Conservation (phyloP, 768 basidiomycete genomes). For the Termitomyces sp. region DNA sequence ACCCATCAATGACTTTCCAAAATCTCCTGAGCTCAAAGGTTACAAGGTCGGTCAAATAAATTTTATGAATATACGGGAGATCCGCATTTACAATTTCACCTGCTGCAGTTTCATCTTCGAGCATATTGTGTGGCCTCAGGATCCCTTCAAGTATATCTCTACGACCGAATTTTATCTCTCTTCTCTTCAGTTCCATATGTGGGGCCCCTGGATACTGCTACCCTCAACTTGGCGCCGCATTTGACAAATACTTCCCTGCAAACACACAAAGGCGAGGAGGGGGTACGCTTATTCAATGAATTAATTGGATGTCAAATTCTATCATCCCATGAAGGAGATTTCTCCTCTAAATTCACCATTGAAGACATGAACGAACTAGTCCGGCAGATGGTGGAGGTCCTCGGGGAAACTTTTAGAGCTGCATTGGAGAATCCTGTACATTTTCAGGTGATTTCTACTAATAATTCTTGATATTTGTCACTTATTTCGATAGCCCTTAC, state of each 20-base stretch:
- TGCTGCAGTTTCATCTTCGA: slow-evolving; percentile 83
- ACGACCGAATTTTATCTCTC: slow-evolving; percentile 79
- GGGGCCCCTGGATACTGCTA: slow-evolving; percentile 33
- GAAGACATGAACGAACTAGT: slow-evolving; percentile 45
- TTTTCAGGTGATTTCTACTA: slow-evolving; percentile 61
- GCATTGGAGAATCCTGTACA: slow-evolving; percentile 78
- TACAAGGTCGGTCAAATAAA: slow-evolving; percentile 48
- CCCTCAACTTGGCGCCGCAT: slow-evolving; percentile 65
- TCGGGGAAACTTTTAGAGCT: slow-evolving; percentile 84
- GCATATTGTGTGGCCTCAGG: slow-evolving; percentile 82
- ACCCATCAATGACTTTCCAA: slow-evolving; percentile 20
- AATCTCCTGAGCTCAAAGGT: slow-evolving; percentile 32
- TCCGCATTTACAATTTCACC: background rate
- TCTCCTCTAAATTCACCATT: slow-evolving; percentile 20
- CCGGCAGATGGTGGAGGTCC: slow-evolving; percentile 56
- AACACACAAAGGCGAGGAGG: slow-evolving; percentile 56
- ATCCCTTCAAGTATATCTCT: slow-evolving; percentile 76
- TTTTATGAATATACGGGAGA: background rate
- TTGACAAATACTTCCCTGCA: slow-evolving; percentile 94
- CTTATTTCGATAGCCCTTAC: slow-evolving; percentile 52
- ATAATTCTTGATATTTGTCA: background rate
- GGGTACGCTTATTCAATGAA: slow-evolving; percentile 79
- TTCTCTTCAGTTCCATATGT: slow-evolving; percentile 78
- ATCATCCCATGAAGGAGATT: slow-evolving; percentile 16
- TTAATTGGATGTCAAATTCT: slow-evolving; percentile 63